Evolutionary conservation across 2,329 filamentous ascomycete species (phyloP).

Genomic region (Sporothrix brasiliensis): DNA sequence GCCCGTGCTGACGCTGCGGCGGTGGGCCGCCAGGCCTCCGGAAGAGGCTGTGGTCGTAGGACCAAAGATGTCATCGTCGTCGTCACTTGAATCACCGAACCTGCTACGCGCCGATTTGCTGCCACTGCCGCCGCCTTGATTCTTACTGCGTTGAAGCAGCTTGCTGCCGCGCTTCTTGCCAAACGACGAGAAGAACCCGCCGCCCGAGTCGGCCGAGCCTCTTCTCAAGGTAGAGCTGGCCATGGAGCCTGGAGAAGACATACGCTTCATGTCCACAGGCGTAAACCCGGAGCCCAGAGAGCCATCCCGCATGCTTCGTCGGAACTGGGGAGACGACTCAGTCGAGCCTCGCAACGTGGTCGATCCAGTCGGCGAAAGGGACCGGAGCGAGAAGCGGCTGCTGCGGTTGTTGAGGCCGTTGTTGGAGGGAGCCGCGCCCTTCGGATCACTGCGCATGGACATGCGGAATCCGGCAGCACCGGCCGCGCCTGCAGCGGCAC

Average conservation of each 20-base stretch:
- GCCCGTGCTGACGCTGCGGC: conserved; percentile 19
- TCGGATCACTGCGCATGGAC: conserved; percentile 65
- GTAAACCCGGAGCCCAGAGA: conserved; percentile 38
- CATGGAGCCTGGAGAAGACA: conserved; percentile 36
- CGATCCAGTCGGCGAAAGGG: conserved; percentile 67
- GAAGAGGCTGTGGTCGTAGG: background rate
- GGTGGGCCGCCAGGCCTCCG: conserved; percentile 13
- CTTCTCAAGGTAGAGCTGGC: conserved; percentile 22
- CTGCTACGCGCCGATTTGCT: conserved; percentile 47
- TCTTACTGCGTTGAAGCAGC: conserved; percentile 37
- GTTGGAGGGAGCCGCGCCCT: conserved; percentile 34
- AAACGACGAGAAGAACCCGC: conserved; percentile 50
- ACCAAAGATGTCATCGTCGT: conserved; percentile 43
- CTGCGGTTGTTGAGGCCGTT: conserved; percentile 31
- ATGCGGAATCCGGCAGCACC: conserved; percentile 64
- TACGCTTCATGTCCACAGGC: background rate
- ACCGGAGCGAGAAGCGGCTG: conserved; percentile 66
- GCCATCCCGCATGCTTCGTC: conserved; percentile 51
- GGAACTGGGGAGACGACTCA: conserved; percentile 52
- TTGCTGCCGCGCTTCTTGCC: conserved; percentile 46
- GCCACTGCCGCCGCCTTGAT: conserved; percentile 47
- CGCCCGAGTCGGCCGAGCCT: conserved; percentile 30
- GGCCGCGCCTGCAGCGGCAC: conserved; percentile 44
- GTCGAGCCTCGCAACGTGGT: conserved; percentile 52
- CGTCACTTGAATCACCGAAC: conserved; percentile 66